Base-by-base conservation (phyloP, 192 early-diverging fungal genomes). In the Backusella australiensis region DNA sequence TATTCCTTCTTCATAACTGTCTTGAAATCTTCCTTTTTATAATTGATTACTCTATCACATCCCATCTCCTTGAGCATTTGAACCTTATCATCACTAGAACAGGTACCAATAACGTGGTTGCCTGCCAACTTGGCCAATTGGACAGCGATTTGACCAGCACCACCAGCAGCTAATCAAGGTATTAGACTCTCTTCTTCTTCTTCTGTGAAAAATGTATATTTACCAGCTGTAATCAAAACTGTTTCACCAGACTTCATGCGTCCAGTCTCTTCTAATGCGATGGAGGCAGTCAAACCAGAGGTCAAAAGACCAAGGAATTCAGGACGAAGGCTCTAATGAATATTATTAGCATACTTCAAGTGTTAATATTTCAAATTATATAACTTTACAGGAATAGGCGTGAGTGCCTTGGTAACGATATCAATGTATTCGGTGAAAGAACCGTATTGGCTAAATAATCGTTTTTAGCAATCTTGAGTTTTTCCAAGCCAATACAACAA, bases 51-150 rank as follows among this genome's bases (percentile, higher is more conserved):
- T 14, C 87, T 74, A 69, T 89, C 89, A 73, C 83, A 85, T 4
- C 89, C 89, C 69, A 90, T 72, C 15, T 36, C 63, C 74, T 85
- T 88, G 26, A 90, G 80, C 77, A 85, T 83, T 14, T 49, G 79
- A 15, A 77, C 89, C 71, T 90, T 90, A 0, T 72, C 79, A 63
- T 83, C 86, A 66, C 75, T 78, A 38, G 85, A 86, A 73, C 87
- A 89, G 19, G 89, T 90, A 66, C 89, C 89, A 75, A 89, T 89
- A 9, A 90, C 89, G 15, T 80, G 79, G 77, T 87, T 82, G n/a
- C 89, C 89, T 14, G 87, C 87, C 36, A 79, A 59, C 77, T 89
- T 89, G 26, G 89, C 89, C 8, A 90, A 73, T 82, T 90, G 89
- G 17, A 89, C 87, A 12, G 89, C 89, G 46, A 89, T 84, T 76